Evolutionary conservation across 768 basidiomycete species (phyloP), one percentile per base, ranked within the genome.

Genomic region (Podaxis rugospora): DNA sequence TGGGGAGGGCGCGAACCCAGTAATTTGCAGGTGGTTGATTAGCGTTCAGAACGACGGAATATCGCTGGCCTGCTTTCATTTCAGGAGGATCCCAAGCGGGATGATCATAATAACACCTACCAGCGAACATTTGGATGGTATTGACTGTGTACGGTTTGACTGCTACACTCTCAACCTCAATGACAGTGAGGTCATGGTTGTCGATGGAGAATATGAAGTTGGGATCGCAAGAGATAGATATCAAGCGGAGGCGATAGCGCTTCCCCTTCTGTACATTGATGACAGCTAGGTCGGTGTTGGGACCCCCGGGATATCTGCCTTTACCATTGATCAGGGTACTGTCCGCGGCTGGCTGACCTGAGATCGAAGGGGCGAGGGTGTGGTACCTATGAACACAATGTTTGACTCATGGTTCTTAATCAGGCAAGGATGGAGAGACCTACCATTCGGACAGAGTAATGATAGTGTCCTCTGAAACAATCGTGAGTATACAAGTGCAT

Each of bases 271-370:
- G 51, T 21, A 87, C 82, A 36, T 73, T 72, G 60, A 86, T 68
- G 3, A 84, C 75, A 0, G 84, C 66, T 18, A 85, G 71, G 1
- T 72, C 66, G 1, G 70, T 65, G 2, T 60, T 27, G 5, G 82
- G 78, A 3, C 82, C 82, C 5, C 72, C 76, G 4, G 62, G 5
- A 63, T 76, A 79, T 47, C 83, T 79, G 18, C 84, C 83, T 16
- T 66, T 67, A 0, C 83, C 83, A 46, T 86, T 86, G 49, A 86
- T 83, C 6, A 86, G 66, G 0, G 78, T 80, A n/a, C 83, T 71
- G 55, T 82, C 66, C 0, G 75, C 40, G 1, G 57, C 59, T 0
- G 71, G 66, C 9, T 69, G 55, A 27, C 61, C 49, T 14, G 55
- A 64, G 0, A 70, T 67, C 7, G 55, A 67, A 21, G 56, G 63